Evolutionary conservation across 208 protist species (phyloP).

Genomic region (Novymonas esmeraldas): DNA sequence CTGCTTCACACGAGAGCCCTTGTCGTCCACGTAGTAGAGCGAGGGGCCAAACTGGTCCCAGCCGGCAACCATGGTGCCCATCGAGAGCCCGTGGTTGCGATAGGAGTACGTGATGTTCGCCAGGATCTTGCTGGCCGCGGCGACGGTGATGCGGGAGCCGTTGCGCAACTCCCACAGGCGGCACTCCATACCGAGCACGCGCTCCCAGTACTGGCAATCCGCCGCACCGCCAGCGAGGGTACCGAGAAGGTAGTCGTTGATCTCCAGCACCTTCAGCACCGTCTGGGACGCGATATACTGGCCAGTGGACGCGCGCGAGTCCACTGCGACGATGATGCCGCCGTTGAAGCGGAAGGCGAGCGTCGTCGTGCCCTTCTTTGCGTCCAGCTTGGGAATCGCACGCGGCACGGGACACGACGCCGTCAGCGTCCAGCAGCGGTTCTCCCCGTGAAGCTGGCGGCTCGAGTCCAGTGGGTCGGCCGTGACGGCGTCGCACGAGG

Average conservation of each 20-base stretch:
- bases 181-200: slow-evolving; percentile 96
- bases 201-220: slow-evolving; percentile 99
- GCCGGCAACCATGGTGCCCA: slow-evolving; percentile 99
- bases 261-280: slow-evolving; percentile 99
- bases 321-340: slow-evolving; percentile 99
- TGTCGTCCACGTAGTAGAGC: slow-evolving; percentile 99
- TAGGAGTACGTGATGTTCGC: slow-evolving; percentile 99
- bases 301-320: slow-evolving; percentile 99
- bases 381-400: slow-evolving; percentile 79
- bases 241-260: slow-evolving; percentile 99
- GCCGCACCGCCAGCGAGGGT: slow-evolving; percentile 99
- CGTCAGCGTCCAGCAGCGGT: slow-evolving; percentile 75
- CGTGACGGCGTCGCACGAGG: slow-evolving; percentile 65
- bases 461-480: slow-evolving; percentile 80
- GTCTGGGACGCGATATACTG: slow-evolving; percentile 99
- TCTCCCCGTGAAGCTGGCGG: slow-evolving; percentile 57
- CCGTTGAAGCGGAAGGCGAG: slow-evolving; percentile 98
- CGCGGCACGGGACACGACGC: slow-evolving; percentile 82
- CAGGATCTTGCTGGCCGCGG: slow-evolving; percentile 99
- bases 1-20: slow-evolving; percentile 98
- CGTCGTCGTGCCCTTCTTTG: slow-evolving; percentile 99
- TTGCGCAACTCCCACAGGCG: slow-evolving; percentile 95
- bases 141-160: slow-evolving; percentile 97
- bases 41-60: slow-evolving; percentile 97
- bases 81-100: slow-evolving; percentile 96